Conservation (phyloP, 1,139 yeast species). For the Geotrichum candidum region DNA sequence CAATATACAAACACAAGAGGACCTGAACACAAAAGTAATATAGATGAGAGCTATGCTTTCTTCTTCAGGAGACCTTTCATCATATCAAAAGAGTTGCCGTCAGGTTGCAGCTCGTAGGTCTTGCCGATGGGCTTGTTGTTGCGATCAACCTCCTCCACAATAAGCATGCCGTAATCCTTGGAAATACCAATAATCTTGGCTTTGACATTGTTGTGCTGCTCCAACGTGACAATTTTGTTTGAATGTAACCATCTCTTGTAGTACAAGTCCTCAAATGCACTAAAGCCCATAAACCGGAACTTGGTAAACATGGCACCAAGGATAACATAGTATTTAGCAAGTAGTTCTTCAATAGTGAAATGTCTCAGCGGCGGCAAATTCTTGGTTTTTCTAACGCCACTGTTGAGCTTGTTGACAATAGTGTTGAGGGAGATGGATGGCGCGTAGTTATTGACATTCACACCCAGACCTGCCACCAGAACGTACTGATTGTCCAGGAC, state of each 20-base stretch:
- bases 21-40: not conserved
- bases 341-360: slow-evolving; percentile 49
- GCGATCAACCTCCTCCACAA: slow-evolving; percentile 59
- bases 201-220: slow-evolving; percentile 43
- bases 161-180: slow-evolving; percentile 71
- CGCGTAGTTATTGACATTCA: slow-evolving; percentile 76
- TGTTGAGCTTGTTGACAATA: slow-evolving; percentile 54
- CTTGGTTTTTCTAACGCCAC: slow-evolving; percentile 36
- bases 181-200: slow-evolving; percentile 80
- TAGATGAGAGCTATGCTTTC: slow-evolving; percentile 1
- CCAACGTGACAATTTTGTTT: slow-evolving; percentile 52
- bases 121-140: slow-evolving; percentile 41
- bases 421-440: slow-evolving; percentile 86
- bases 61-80: slow-evolving; percentile 78
- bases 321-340: slow-evolving; percentile 65
- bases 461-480: slow-evolving; percentile 73
- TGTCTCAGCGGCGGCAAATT: slow-evolving; percentile 39
- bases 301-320: slow-evolving; percentile 55
- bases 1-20: not conserved
- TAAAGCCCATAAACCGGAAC: slow-evolving; percentile 61
- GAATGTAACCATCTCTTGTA: slow-evolving; percentile 83
- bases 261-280: slow-evolving; percentile 63
- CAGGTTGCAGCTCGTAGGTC: slow-evolving; percentile 76
- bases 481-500: slow-evolving; percentile 51
- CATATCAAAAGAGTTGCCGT: slow-evolving; percentile 95